A percentile compares a stretch with the other conserved stretches of the same genome.
phyloP scores from a whole-genome alignment of 345 rosid genomes.

The Brassica incana region DNA sequence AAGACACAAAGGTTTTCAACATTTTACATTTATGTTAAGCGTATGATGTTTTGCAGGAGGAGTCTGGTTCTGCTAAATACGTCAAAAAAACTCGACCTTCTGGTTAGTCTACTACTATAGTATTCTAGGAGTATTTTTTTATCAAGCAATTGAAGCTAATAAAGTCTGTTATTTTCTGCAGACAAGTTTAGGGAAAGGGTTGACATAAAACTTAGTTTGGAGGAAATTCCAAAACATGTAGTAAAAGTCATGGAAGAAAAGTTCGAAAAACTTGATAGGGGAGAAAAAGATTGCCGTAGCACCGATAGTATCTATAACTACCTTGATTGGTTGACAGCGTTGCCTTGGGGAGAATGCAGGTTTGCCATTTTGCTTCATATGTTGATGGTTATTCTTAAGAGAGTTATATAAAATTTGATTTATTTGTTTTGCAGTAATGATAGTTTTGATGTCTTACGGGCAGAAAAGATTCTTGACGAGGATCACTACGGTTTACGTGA shows the following conservation, averaged over 20 bases:
- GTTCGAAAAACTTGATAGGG: not conserved
- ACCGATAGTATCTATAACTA: not conserved
- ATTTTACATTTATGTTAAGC: not conserved
- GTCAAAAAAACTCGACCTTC: constrained; percentile 55
- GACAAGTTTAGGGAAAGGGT: constrained; percentile 79
- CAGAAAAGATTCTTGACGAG: not conserved
- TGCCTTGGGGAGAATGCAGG: not conserved
- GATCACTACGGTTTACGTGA: not conserved
- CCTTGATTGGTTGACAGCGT: not conserved
- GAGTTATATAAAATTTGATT: not conserved
- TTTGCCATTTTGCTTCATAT: not conserved
- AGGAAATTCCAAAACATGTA: constrained; percentile 76
- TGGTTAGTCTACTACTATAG: constrained; percentile 46
- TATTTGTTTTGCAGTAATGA: not conserved
- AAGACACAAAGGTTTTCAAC: not conserved
- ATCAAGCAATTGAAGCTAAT: not conserved
- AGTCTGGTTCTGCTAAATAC: constrained; percentile 57
- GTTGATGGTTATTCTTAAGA: not conserved
- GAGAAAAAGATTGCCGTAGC: not conserved
- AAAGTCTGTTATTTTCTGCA: constrained; percentile 42
- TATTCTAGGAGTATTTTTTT: not conserved
- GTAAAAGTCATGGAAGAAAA: constrained; percentile 79
- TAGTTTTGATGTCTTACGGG: not conserved
- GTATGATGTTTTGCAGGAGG: constrained; percentile 44
- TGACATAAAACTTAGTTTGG: constrained; percentile 49